phyloP scores from a whole-genome alignment of 1,284 basidiomycete genomes.

The Ceratobasidium theobromae region DNA sequence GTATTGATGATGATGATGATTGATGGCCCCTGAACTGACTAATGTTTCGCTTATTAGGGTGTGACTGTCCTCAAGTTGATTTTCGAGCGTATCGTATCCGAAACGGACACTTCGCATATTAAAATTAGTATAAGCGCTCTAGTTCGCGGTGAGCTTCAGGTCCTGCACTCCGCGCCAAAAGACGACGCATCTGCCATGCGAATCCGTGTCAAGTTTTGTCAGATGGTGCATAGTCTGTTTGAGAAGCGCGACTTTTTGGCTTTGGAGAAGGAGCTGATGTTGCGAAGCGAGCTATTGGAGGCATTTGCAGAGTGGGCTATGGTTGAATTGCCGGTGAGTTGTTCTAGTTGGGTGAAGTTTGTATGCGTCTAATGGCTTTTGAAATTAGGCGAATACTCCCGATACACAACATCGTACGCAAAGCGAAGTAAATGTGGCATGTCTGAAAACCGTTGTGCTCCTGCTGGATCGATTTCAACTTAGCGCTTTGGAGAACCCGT shows the following conservation, averaged over 20 bases:
- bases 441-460: conserved; percentile 69
- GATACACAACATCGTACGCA: conserved; percentile 41
- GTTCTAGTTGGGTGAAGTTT: not conserved
- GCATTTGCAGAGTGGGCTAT: conserved; percentile 71
- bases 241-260: conserved; percentile 58
- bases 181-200: conserved; percentile 56
- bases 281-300: conserved; percentile 73
- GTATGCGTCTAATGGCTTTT: not conserved
- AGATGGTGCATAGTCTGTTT: conserved; percentile 68
- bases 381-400: not conserved
- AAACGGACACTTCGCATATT: conserved; percentile 56
- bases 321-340: conserved; percentile 40
- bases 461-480: conserved; percentile 76
- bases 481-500: conserved; percentile 57
- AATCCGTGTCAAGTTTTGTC: conserved; percentile 75
- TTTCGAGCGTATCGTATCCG: conserved; percentile 68
- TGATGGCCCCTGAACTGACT: too few relatives aligned
- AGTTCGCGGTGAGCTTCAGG: conserved; percentile 62
- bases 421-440: conserved; percentile 70
- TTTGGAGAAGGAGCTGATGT: conserved; percentile 63
- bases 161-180: conserved; percentile 61
- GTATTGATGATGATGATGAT: too few relatives aligned
- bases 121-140: conserved; percentile 71
- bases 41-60: conserved; percentile 42
- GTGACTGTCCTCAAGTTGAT: conserved; percentile 74